Base-by-base conservation (phyloP, 306 rosid species). In the Acacia melanoxylon region DNA sequence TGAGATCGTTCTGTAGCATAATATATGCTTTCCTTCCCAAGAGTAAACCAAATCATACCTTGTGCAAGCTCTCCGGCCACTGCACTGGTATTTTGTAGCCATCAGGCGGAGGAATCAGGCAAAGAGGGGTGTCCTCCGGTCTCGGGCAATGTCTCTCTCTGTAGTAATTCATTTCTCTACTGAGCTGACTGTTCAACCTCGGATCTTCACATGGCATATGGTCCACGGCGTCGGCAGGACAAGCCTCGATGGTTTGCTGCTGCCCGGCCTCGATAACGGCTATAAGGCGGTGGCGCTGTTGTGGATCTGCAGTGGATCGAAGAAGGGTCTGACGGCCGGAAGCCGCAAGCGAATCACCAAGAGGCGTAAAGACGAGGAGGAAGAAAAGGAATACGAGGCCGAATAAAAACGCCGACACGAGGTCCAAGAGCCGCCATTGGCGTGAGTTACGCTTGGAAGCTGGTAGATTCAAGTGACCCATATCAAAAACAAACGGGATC, bases 151-250 rank as follows among this genome's bases (percentile, higher is more conserved):
- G 99, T 61, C 98, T 78, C 81, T 95, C 99, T 56, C 98, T 88
- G 41, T 93, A 95, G 82, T 76, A 95, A 76, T 95, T 95, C 99
- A 93, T 95, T 62, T 58, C 65, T 58, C 65, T 58, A 22, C 65
- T 95, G 9, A 95, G 87, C 90, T 91, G 97, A 75, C 99, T 93
- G 84, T 95, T 93, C 79, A 86, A 41, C 58, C 93, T 75, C 6
- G 99, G 98, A 82, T 95, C 98, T 87, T 95, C 98, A 25, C 99
- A 95, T 4, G 99, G 99, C 98, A 93, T 95, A 81, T 95, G 91
- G 77, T 95, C 99, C 24, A 81, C 91, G 8, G 82, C 82, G 2
- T 87, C 90, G 4, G 85, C 90, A 3, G 93, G 84, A 85, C 97
- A 93, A 0, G 93, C 89, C 51, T 91, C 98, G 22, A 95, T 86